Conservation (phyloP, 495 filamentous ascomycete genomes). For the Aspergillus diversus region DNA sequence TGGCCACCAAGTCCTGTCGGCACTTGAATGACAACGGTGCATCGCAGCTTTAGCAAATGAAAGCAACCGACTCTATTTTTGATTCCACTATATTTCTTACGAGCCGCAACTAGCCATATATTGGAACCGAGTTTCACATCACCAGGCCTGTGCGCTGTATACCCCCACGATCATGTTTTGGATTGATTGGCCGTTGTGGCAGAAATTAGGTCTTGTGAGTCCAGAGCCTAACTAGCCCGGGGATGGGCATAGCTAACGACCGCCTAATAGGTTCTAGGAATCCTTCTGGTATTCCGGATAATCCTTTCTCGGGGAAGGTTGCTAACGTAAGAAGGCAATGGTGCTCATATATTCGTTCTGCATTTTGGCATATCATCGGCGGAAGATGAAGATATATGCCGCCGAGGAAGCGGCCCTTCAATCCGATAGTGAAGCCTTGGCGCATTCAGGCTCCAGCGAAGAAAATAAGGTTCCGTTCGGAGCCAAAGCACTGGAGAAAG, state of each 20-base stretch:
- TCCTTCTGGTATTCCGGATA: conserved; percentile 46
- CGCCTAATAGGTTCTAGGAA: conserved; percentile 42
- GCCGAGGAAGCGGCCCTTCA: conserved; percentile 67
- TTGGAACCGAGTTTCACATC: background rate
- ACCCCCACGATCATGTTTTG: conserved; percentile 62
- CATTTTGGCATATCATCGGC: conserved; percentile 61
- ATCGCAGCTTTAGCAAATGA: conserved; percentile 1
- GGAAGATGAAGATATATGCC: conserved; percentile 65
- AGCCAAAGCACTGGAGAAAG: conserved; percentile 83
- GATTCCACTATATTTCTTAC: background rate
- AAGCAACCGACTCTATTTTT: background rate
- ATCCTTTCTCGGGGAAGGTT: background rate
- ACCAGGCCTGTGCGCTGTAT: background rate
- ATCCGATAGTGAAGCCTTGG: conserved; percentile 43
- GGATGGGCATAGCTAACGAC: conserved; percentile 19
- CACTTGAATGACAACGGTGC: background rate
- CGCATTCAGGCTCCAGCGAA: conserved; percentile 40
- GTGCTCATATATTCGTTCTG: conserved; percentile 49
- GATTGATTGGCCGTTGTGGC: conserved; percentile 78
- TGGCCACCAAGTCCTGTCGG: background rate
- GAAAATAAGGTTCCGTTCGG: conserved; percentile 80
- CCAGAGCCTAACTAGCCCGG: background rate
- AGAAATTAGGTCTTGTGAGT: conserved; percentile 89
- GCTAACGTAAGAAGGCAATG: conserved; percentile 49
- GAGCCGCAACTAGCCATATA: background rate